phyloP scores from a whole-genome alignment of 352 stramenopile species.

The Halophytophthora batemanensis region DNA sequence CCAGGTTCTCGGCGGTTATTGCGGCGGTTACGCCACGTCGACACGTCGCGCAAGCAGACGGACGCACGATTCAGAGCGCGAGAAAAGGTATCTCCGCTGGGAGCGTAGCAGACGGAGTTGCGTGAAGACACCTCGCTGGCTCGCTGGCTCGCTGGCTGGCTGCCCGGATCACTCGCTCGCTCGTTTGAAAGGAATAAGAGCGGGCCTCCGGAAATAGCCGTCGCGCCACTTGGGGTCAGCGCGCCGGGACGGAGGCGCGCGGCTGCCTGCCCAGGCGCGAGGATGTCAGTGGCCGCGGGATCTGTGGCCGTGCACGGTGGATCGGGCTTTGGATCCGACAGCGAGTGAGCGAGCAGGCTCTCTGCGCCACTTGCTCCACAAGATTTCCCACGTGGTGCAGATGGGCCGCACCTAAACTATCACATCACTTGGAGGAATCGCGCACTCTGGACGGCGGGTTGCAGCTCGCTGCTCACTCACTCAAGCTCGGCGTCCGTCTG shows the following conservation, averaged over 20 bases:
- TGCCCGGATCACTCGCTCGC: neutral
- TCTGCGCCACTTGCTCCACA: neutral
- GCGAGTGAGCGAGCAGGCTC: neutral
- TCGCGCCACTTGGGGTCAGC: too few species aligned
- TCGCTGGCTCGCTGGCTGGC: too few species aligned
- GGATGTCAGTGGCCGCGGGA: neutral
- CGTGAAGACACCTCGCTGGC: too few species aligned
- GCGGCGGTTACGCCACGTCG: neutral
- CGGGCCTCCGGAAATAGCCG: too few species aligned
- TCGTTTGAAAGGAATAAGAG: neutral
- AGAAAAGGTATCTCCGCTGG: too few species aligned
- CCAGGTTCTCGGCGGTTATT: neutral
- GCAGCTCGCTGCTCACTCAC: too few species aligned
- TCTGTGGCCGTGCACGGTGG: neutral
- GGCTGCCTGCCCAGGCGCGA: neutral
- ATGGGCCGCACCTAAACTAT: neutral
- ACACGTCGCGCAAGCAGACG: too few species aligned
- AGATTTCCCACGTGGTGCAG: neutral
- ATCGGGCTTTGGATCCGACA: neutral
- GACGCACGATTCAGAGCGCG: too few species aligned
- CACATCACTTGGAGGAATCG: too few species aligned
- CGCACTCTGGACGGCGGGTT: too few species aligned
- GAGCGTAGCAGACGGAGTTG: too few species aligned
- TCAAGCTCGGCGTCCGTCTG: too few species aligned
- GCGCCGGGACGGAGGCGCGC: neutral